Conservation (phyloP, 192 early-diverging fungal species). For the Linnemannia elongata region DNA sequence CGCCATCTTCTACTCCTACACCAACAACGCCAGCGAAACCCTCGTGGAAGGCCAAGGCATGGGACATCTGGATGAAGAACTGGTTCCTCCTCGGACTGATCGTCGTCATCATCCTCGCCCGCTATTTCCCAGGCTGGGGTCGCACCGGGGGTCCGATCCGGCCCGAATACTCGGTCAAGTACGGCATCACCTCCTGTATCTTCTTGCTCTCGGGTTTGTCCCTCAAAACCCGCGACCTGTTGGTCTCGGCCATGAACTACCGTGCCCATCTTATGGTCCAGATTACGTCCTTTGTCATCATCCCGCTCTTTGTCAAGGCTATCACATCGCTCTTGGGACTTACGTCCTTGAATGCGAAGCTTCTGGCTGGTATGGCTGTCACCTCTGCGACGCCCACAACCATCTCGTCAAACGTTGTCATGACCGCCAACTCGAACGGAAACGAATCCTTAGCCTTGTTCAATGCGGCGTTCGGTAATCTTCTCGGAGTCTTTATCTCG, state of each 20-base stretch:
- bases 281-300: constrained; percentile 68
- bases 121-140: constrained; percentile 70
- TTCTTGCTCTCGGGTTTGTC: constrained; percentile 76
- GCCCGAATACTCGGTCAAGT: constrained; percentile 77
- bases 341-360: constrained; percentile 62
- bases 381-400: constrained; percentile 77
- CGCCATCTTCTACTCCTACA: not conserved
- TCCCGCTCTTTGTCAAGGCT: constrained; percentile 72
- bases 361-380: constrained; percentile 75
- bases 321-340: constrained; percentile 66
- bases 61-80: constrained; percentile 63
- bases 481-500: constrained; percentile 65
- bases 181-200: constrained; percentile 71
- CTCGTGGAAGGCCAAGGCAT: constrained; percentile 51
- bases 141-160: constrained; percentile 64
- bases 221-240: constrained; percentile 69
- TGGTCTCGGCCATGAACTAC: constrained; percentile 65
- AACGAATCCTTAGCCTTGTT: constrained; percentile 76
- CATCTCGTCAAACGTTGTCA: constrained; percentile 82
- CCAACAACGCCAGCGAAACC: not conserved
- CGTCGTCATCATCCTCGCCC: constrained; percentile 72
- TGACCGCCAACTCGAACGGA: constrained; percentile 78
- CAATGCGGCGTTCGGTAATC: constrained; percentile 79
- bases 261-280: constrained; percentile 75
- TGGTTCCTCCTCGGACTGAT: constrained; percentile 79